Percentiles rank a stretch among this genome's conserved stretches.
Conservation (phyloP, 2,329 filamentous ascomycete species). For the Coniella vitis region DNA sequence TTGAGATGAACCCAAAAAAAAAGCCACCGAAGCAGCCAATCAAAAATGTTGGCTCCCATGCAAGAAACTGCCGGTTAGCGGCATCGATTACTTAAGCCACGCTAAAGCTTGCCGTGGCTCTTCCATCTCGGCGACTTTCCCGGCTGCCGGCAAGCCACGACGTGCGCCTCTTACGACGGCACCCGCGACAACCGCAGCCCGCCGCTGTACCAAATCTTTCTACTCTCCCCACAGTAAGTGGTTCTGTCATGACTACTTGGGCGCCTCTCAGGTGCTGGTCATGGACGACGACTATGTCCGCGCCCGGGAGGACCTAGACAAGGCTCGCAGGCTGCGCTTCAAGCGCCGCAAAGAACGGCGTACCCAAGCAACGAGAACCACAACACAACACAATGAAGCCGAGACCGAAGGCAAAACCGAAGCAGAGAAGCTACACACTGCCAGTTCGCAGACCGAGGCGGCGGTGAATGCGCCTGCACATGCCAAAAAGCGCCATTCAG, state of each 20-base stretch:
- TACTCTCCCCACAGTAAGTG: neutral
- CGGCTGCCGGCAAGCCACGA: neutral
- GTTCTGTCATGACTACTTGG: neutral
- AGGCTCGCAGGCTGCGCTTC: slow-evolving; percentile 4
- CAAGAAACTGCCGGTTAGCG: no score
- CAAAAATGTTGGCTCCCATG: no score
- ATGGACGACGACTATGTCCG: neutral
- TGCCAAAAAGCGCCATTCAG: neutral
- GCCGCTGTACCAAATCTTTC: neutral
- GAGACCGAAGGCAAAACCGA: neutral
- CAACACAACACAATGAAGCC: no score
- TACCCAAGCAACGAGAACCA: no score
- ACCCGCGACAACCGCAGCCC: neutral
- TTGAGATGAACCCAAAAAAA: no score
- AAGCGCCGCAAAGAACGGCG: neutral
- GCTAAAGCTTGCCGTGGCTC: no score
- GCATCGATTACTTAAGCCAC: no score
- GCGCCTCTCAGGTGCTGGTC: neutral
- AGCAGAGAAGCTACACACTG: no score
- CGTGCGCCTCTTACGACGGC: neutral
- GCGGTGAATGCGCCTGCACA: neutral
- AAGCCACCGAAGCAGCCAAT: no score
- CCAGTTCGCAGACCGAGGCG: neutral
- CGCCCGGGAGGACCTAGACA: slow-evolving; percentile 8
- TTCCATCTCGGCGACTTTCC: neutral